Evolutionary conservation across 306 rosid genomes (phyloP), one percentile per base, ranked within the genome.

Genomic region (Cucurbita maxima): DNA sequence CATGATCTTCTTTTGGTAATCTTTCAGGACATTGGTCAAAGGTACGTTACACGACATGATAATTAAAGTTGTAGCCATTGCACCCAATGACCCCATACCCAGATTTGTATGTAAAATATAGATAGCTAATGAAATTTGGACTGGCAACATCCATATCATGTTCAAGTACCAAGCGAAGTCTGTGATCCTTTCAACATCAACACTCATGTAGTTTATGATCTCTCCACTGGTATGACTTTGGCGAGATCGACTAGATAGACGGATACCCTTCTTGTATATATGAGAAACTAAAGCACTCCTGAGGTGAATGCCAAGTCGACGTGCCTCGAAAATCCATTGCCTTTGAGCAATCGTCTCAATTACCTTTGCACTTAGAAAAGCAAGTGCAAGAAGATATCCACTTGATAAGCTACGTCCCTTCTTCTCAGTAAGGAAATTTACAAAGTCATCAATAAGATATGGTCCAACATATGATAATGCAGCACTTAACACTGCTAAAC

Each of bases 391-490:
- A 74, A 87, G 48, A 74, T 86, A 90, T 7, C 98, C 98, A 5
- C 81, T 83, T 77, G 79, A 73, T 63, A 93, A 73, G 37, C 92
- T 87, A 0, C 70, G 77, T 6, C 5, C 47, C 67, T 74, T 86
- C 88, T 88, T 88, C 10, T 88, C 79, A 0, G 78, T 73, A 3
- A 93, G 75, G 80, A 88, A 88, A 48, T 76, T 76, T 76, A 93
- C 98, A 10, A 90, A 93, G 81, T 90, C 97, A 56, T 87, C 84
- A 41, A 93, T 90, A 61, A 93, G 86, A 85, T 90, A 93, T 2
- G 98, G 98, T 52, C 98, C 98, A 74, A 90, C 98, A 73, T 93
- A 93, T 0, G 98, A 93, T n/a, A 96, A 92, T 9, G 76, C 84
- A 60, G 98, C 98, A 72, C 72, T 66, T 11, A 79, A 77, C 9